Evolutionary conservation across 1,284 basidiomycete species (phyloP).

Genomic region (Cutaneotrichosporon mucoides): DNA sequence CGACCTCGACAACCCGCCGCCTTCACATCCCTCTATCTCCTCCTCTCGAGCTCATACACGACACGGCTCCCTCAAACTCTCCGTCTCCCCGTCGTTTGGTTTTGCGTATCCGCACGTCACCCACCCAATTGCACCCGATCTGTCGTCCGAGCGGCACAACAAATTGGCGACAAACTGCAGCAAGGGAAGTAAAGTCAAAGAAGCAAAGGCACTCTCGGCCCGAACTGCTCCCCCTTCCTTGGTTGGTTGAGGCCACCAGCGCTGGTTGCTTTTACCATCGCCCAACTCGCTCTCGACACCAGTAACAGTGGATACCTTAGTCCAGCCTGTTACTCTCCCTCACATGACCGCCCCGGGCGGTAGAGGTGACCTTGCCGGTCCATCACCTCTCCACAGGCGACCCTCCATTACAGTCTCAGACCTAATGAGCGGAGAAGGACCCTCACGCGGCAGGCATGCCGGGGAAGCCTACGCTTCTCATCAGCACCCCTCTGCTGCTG

Average conservation of each 20-base stretch:
- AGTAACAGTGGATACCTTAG: background rate
- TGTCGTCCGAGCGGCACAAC: background rate
- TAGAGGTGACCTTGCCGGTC: background rate
- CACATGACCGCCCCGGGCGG: conserved; percentile 1
- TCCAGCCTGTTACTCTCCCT: background rate
- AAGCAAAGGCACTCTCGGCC: too few relatives aligned
- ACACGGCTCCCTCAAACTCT: too few relatives aligned
- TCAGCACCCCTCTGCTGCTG: background rate
- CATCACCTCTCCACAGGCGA: background rate
- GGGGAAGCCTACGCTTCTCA: background rate
- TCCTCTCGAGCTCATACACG: background rate
- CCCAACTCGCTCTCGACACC: background rate
- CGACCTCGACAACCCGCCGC: too few relatives aligned
- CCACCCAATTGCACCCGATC: conserved; percentile 1
- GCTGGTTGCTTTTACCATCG: background rate
- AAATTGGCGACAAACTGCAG: background rate
- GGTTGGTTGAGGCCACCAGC: too few relatives aligned
- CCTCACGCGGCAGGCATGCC: background rate
- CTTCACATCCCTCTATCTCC: background rate
- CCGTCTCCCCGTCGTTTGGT: background rate
- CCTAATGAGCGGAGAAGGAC: background rate
- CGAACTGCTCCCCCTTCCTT: too few relatives aligned
- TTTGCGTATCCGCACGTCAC: background rate
- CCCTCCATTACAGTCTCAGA: background rate
- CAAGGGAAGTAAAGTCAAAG: too few relatives aligned